phyloP scores from a whole-genome alignment of 176 grass and related monocot genomes.

The Tillandsia fasciculata region DNA sequence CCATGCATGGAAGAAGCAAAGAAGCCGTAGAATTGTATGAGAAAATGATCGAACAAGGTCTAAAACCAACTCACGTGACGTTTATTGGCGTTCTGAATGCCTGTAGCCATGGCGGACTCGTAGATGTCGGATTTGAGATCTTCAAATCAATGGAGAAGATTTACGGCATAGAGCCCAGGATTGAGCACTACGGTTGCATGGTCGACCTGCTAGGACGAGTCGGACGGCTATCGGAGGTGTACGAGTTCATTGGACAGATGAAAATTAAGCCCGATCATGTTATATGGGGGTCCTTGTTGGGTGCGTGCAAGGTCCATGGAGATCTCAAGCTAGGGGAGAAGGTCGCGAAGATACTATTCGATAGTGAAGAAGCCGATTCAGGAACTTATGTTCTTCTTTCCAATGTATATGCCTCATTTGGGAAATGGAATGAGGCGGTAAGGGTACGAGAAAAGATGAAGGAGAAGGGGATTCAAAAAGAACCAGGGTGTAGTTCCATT shows the following conservation, averaged over 20 bases:
- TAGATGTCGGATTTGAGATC: constrained; percentile 18
- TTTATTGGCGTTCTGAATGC: constrained; percentile 21
- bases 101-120: constrained; percentile 18
- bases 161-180: constrained; percentile 6
- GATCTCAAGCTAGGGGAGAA: constrained; percentile 12
- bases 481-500: constrained; percentile 25
- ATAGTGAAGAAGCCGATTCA: constrained; percentile 13
- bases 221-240: constrained; percentile 13
- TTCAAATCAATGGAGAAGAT: constrained; percentile 10
- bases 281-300: constrained; percentile 21
- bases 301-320: constrained; percentile 20
- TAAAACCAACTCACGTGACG: constrained; percentile 11
- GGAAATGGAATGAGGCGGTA: constrained; percentile 17
- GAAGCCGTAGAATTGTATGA: constrained; percentile 5
- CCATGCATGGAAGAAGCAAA: constrained; percentile 18
- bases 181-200: constrained; percentile 25
- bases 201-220: constrained; percentile 22
- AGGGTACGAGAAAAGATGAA: constrained; percentile 9
- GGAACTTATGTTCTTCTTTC: constrained; percentile 24
- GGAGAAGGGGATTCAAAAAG: constrained; percentile 20
- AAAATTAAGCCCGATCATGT: constrained; percentile 16
- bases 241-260: constrained; percentile 16
- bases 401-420: constrained; percentile 11
- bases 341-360: constrained; percentile 17
- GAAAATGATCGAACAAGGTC: background rate